A percentile compares a stretch with the other conserved stretches of the same genome.
Evolutionary conservation across 192 early-diverging fungal species (phyloP).

Genomic region (Phlyctochytrium arcticum): DNA sequence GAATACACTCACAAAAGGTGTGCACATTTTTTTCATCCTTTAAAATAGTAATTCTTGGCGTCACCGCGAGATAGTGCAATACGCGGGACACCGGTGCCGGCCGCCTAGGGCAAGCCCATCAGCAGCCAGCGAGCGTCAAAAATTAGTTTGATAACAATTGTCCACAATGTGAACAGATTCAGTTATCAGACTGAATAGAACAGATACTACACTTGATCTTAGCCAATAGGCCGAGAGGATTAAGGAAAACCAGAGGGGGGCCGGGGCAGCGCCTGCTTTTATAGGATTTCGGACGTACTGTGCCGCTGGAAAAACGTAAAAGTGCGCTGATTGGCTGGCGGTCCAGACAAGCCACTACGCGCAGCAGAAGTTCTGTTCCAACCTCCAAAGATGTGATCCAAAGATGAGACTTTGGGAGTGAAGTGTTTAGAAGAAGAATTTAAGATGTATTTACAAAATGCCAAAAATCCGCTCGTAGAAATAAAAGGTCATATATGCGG

Average conservation of each 20-base stretch:
- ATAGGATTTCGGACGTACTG: too few species aligned
- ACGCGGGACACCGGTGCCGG: slow-evolving; percentile 59
- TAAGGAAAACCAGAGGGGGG: slow-evolving; percentile 28
- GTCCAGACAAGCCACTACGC: too few species aligned
- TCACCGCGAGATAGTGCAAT: slow-evolving; percentile 62
- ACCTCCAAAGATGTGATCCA: too few species aligned
- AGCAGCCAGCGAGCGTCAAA: slow-evolving; percentile 44
- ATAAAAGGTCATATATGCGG: too few species aligned
- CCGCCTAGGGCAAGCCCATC: slow-evolving; percentile 44
- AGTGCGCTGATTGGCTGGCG: too few species aligned
- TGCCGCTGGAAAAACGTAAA: too few species aligned
- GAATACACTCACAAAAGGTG: too few species aligned
- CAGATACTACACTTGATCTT: slow-evolving; percentile 91
- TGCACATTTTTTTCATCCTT: slow-evolving; percentile 6
- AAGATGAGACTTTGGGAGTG: too few species aligned
- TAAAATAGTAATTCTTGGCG: slow-evolving; percentile 18
- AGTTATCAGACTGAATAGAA: slow-evolving; percentile 73
- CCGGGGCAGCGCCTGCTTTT: slow-evolving; percentile 14
- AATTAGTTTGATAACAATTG: slow-evolving; percentile 57
- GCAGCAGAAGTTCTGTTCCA: too few species aligned
- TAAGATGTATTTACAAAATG: too few species aligned
- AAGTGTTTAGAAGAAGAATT: too few species aligned
- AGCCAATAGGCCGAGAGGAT: slow-evolving; percentile 81
- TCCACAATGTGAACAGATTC: slow-evolving; percentile 43
- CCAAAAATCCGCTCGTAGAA: too few species aligned